phyloP scores from a whole-genome alignment of 208 protist genomes.

The Trypanosoma scelopori region DNA sequence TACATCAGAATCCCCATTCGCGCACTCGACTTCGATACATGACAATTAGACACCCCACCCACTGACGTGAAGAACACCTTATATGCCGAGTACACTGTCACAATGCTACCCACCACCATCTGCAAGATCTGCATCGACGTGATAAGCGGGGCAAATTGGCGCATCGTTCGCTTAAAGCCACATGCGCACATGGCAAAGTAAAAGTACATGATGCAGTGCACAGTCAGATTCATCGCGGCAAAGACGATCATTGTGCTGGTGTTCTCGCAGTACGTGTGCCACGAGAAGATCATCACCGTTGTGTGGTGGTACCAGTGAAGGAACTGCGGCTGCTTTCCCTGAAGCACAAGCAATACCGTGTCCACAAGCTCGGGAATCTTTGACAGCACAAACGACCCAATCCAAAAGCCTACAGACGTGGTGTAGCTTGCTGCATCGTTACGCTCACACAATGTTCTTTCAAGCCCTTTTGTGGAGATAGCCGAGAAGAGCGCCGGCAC shows the following conservation, averaged over 20 bases:
- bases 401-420: conserved; percentile 38
- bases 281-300: conserved; percentile 45
- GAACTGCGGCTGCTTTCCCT: conserved; percentile 67
- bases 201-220: conserved; percentile 52
- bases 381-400: conserved; percentile 47
- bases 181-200: conserved; percentile 89
- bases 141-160: conserved; percentile 76
- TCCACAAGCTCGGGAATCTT: conserved; percentile 70
- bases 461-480: conserved; percentile 1
- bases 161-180: conserved; percentile 54
- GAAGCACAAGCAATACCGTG: conserved; percentile 71
- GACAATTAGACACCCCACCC: conserved; percentile 1
- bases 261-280: conserved; percentile 38
- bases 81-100: conserved; percentile 64
- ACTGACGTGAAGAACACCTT: conserved; percentile 33
- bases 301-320: conserved; percentile 75
- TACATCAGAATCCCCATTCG: conserved; percentile 86
- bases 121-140: conserved; percentile 89
- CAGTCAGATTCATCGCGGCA: conserved; percentile 46
- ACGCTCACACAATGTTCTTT: conserved; percentile 20
- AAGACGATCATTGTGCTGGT: conserved; percentile 26
- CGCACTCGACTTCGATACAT: conserved; percentile 49
- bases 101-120: conserved; percentile 89
- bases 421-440: conserved; percentile 21
- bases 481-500: conserved; percentile 13